Conservation (phyloP, 2,329 filamentous ascomycete species). For the Trichoderma hamatum region DNA sequence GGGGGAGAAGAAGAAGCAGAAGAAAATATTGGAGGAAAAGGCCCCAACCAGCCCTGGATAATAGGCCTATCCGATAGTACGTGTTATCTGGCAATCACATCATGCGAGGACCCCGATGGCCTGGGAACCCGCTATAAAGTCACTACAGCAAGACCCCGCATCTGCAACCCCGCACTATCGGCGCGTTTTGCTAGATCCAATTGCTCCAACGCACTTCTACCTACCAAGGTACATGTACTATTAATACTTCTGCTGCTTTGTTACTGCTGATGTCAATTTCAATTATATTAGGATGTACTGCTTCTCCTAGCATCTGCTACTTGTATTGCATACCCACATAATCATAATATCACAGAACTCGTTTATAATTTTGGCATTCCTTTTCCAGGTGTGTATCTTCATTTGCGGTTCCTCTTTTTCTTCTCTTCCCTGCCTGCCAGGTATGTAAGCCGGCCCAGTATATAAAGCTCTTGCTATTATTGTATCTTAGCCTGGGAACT, state of each 20-base stretch:
- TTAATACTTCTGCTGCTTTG: not conserved
- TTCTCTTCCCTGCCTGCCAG: not conserved
- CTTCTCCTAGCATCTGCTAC: too few species aligned
- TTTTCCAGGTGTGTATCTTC: not conserved
- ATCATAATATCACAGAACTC: not conserved
- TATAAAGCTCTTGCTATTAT: not conserved
- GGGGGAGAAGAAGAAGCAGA: not conserved
- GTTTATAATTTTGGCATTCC: too few species aligned
- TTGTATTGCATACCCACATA: too few species aligned
- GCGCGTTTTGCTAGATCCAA: not conserved
- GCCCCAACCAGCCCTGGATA: not conserved
- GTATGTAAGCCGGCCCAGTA: not conserved
- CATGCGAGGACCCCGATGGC: slow-evolving; percentile 18
- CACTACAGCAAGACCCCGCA: slow-evolving; percentile 19
- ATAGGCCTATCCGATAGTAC: not conserved
- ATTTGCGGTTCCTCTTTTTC: not conserved
- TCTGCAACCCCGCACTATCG: slow-evolving; percentile 25
- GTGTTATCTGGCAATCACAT: slow-evolving; percentile 7
- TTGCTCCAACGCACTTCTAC: not conserved
- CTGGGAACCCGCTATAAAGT: not conserved
- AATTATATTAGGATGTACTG: too few species aligned
- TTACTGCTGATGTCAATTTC: too few species aligned
- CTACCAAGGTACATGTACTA: too few species aligned
- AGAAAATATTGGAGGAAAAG: not conserved
- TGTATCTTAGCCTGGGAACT: not conserved